Evolutionary conservation across 768 basidiomycete genomes (phyloP), one percentile per base, ranked within the genome.

Genomic region (Pulveroboletus sp.): DNA sequence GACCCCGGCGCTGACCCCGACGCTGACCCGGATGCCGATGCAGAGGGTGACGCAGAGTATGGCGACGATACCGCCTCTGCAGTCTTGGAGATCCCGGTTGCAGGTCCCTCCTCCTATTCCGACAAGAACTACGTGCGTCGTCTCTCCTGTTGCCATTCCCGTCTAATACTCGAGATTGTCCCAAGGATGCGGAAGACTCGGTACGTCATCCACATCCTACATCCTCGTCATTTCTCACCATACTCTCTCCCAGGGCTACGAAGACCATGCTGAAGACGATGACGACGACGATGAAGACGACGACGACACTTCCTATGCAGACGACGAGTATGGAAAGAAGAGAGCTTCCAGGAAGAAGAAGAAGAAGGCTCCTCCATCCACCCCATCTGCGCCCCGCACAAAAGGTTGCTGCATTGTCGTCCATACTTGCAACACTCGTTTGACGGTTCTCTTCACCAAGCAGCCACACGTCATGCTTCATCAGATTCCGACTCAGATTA

Each of bases 401-500:
- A 84, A 81, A 75, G 80, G 87, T 87, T 32, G 17, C 52, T 38
- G 7, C 23, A 53, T 44, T 69, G 50, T 19, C 50, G 45, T 39
- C 43, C 43, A 29, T 50, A 49, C 40, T 40, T 40, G 19, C 20
- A 7, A 27, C 39, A 49, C 43, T 32, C 45, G 27, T 47, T 23
- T 41, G 23, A 49, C 55, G 45, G 42, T 46, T 42, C 47, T 53
- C 41, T 53, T 49, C 17, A 19, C 19, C 19, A 59, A 79, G 75
- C 67, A 50, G 68, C 76, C 51, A 69, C 72, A 43, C 85, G 84
- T 40, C 80, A 78, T 24, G 77, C 78, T 36, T 74, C 72, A 36
- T 88, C 87, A 38, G 88, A 90, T 69, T 90, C 88, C 12, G 89
- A 89, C 67, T 91, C 89, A 3, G 90, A 93, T 60, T 93, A 91